A percentile compares a stretch with the other conserved stretches of the same genome.
Conservation (phyloP, 305 asterid species). For the Plantago lanceolata region DNA sequence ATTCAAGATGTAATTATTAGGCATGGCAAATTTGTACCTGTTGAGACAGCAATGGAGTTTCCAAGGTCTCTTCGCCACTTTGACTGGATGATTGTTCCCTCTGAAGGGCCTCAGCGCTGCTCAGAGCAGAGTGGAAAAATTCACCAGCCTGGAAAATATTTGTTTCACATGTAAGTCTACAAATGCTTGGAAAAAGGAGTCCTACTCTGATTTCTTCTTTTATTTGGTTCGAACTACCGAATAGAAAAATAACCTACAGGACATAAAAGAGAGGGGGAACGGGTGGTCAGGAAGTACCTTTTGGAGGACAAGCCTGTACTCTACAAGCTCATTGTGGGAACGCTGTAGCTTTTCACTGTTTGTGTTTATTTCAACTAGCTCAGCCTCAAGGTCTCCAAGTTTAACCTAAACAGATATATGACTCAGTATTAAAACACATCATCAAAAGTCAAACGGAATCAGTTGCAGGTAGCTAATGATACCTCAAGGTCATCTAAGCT, state of each 20-base stretch:
- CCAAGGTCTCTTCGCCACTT: slow-evolving; percentile 82
- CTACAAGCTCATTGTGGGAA: slow-evolving; percentile 82
- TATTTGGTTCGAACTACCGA: background rate
- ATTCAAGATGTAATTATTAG: slow-evolving; percentile 10
- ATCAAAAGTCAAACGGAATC: slow-evolving; percentile 15
- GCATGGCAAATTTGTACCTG: slow-evolving; percentile 42
- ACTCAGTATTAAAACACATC: slow-evolving; percentile 16
- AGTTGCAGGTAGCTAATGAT: slow-evolving; percentile 23
- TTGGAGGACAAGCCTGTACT: slow-evolving; percentile 83
- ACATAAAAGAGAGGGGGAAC: too few relatives aligned
- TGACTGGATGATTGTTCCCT: slow-evolving; percentile 64
- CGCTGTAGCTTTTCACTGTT: slow-evolving; percentile 84
- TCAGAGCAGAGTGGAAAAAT: slow-evolving; percentile 69
- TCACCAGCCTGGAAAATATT: slow-evolving; percentile 65
- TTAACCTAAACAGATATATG: slow-evolving; percentile 49
- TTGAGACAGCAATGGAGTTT: slow-evolving; percentile 71
- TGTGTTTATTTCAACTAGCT: slow-evolving; percentile 87
- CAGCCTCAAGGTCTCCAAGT: slow-evolving; percentile 95
- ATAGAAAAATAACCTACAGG: too few relatives aligned
- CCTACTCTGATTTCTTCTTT: background rate
- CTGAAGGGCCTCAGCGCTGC: slow-evolving; percentile 77
- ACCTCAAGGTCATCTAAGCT: slow-evolving; percentile 91
- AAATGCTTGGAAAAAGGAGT: background rate
- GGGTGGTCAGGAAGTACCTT: slow-evolving; percentile 46
- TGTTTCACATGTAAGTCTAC: slow-evolving; percentile 5